phyloP scores from a whole-genome alignment of 2,329 filamentous ascomycete genomes.

The Ceratocystis variospora region DNA sequence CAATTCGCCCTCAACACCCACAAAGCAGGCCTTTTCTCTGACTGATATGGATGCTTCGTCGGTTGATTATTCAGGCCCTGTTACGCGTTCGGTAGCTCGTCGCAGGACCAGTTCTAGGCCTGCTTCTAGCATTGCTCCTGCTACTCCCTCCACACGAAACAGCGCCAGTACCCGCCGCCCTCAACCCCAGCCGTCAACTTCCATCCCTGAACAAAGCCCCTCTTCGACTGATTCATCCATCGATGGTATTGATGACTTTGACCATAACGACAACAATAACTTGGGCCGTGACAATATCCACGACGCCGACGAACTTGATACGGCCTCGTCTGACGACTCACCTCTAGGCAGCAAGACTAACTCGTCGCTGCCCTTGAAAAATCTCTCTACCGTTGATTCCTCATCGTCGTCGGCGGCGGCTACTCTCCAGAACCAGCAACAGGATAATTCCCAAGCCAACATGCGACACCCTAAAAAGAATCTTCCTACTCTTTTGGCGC shows the following conservation, averaged over 20 bases:
- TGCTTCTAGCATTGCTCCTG: slow-evolving; percentile 8
- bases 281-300: neutral
- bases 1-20: slow-evolving; percentile 12
- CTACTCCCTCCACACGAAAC: neutral
- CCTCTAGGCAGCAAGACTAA: slow-evolving; percentile 5
- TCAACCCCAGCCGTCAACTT: neutral
- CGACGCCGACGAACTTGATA: slow-evolving; percentile 8
- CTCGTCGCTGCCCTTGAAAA: slow-evolving; percentile 1
- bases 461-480: slow-evolving; percentile 21
- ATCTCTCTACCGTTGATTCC: neutral
- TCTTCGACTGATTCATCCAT: slow-evolving; percentile 13
- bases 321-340: slow-evolving; percentile 13
- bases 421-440: neutral
- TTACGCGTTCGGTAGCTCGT: slow-evolving; percentile 58
- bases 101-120: slow-evolving; percentile 27
- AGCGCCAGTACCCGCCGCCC: neutral
- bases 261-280: slow-evolving; percentile 7
- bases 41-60: slow-evolving; percentile 2
- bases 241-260: slow-evolving; percentile 14
- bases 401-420: neutral
- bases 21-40: slow-evolving; percentile 9
- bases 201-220: slow-evolving; percentile 7
- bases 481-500: slow-evolving; percentile 54
- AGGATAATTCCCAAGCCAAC: neutral
- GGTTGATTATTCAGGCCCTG: slow-evolving; percentile 48